A percentile compares a stretch with the other conserved stretches of the same genome.
Conservation (phyloP, 805 yeast genomes). For the Candida argentea region DNA sequence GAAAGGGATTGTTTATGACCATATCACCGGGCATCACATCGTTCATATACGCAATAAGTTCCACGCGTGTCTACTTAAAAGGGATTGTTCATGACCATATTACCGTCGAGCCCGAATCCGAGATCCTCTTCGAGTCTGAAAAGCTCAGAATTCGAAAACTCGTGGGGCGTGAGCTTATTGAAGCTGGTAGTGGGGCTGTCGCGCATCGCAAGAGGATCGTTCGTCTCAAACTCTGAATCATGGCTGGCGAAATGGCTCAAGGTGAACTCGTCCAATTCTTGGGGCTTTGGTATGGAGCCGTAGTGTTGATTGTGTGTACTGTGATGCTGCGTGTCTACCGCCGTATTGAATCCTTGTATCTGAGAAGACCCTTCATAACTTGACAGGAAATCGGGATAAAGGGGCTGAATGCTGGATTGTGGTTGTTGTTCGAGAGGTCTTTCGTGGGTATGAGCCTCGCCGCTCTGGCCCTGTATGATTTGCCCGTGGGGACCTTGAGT, state of each 20-base stretch:
- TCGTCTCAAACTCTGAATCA: slow-evolving; percentile 2
- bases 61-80: slow-evolving; percentile 1
- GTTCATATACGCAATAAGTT: not conserved
- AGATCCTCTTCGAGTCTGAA: slow-evolving; percentile 34
- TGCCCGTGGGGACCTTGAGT: slow-evolving; percentile 5
- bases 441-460: slow-evolving; percentile 5
- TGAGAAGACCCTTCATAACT: slow-evolving; percentile 3
- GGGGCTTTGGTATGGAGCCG: slow-evolving; percentile 32
- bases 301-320: slow-evolving; percentile 18
- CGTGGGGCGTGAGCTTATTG: not conserved
- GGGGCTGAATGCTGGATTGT: slow-evolving; percentile 1
- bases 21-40: no score
- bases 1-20: slow-evolving; percentile 7
- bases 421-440: slow-evolving; percentile 5
- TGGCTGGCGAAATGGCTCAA: slow-evolving; percentile 1
- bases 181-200: slow-evolving; percentile 2
- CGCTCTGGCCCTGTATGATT: slow-evolving; percentile 7
- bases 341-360: slow-evolving; percentile 3
- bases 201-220: not conserved
- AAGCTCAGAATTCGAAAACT: slow-evolving; percentile 14
- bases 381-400: not conserved
- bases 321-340: slow-evolving; percentile 12
- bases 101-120: slow-evolving; percentile 36
- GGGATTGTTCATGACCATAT: slow-evolving; percentile 9
- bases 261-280: slow-evolving; percentile 31